Conservation (phyloP, 352 stramenopile species). For the Globisporangium rhizosaccharum region DNA sequence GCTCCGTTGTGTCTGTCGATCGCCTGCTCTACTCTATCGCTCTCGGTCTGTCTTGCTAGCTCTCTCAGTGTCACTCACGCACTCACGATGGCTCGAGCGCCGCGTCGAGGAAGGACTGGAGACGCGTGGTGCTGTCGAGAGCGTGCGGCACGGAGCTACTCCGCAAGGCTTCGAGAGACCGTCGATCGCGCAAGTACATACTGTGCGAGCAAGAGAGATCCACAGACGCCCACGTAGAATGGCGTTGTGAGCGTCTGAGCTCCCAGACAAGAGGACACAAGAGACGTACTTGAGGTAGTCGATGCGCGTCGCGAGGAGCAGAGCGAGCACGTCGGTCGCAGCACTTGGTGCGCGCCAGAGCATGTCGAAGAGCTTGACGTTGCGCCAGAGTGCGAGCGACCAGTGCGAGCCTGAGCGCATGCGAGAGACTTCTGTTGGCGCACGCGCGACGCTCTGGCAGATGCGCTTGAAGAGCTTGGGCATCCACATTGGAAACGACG, state of each 20-base stretch:
- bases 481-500: constrained; percentile 22
- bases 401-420: constrained; percentile 10
- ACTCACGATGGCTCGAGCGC: constrained; percentile 1
- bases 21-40: not conserved
- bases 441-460: constrained; percentile 22
- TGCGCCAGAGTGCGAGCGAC: constrained; percentile 47
- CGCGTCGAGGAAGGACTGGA: constrained; percentile 29
- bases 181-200: constrained; percentile 38
- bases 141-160: constrained; percentile 23
- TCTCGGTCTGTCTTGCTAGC: no score
- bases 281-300: constrained; percentile 49
- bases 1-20: not conserved
- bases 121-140: constrained; percentile 18
- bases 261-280: not conserved
- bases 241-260: no score
- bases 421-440: not conserved
- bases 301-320: constrained; percentile 22
- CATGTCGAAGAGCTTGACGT: constrained; percentile 31
- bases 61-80: constrained; percentile 1
- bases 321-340: constrained; percentile 15
- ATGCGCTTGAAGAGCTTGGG: constrained; percentile 43
- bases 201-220: constrained; percentile 15
- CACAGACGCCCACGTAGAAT: not conserved
- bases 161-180: constrained; percentile 21
- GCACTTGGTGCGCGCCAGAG: constrained; percentile 19